Evolutionary conservation across 805 yeast species (phyloP).

Genomic region (Scheffersomyces amazonensis): DNA sequence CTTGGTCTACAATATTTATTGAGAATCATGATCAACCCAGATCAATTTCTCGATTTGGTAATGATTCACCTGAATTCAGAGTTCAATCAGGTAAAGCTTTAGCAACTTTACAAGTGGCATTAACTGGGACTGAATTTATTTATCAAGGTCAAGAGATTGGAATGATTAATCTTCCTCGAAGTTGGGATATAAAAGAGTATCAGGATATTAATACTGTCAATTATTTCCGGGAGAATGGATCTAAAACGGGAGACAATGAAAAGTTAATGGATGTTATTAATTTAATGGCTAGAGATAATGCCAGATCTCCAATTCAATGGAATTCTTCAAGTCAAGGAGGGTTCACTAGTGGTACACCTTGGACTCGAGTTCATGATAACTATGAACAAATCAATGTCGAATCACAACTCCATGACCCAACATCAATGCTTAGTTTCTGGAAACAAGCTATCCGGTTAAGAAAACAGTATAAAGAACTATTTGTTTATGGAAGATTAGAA

Average conservation of each 20-base stretch:
- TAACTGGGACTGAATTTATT: constrained; percentile 54
- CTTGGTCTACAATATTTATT: constrained; percentile 54
- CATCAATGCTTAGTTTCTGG: constrained; percentile 47
- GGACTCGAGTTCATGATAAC: constrained; percentile 53
- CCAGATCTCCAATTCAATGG: constrained; percentile 61
- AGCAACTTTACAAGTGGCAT: constrained; percentile 41
- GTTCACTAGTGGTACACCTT: constrained; percentile 47
- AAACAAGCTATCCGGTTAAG: constrained; percentile 40
- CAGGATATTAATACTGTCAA: constrained; percentile 48
- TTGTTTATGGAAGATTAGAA: constrained; percentile 46
- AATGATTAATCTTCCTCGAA: constrained; percentile 45
- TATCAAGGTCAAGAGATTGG: constrained; percentile 66
- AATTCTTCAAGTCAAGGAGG: constrained; percentile 42
- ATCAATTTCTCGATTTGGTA: constrained; percentile 50
- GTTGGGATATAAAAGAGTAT: constrained; percentile 49
- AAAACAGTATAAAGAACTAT: constrained; percentile 40
- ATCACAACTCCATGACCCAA: constrained; percentile 41
- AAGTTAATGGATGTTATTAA: constrained; percentile 32
- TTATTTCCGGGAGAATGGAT: constrained; percentile 32
- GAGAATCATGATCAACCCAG: constrained; percentile 64
- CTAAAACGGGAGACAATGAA: constrained; percentile 21
- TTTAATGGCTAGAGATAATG: constrained; percentile 48
- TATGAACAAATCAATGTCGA: constrained; percentile 49
- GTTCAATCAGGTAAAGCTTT: constrained; percentile 47
- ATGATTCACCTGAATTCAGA: constrained; percentile 28